Percentiles rank a stretch among this genome's conserved stretches.
Conservation (phyloP, 2,329 filamentous ascomycete species). For the Teratosphaeria zuluensis region DNA sequence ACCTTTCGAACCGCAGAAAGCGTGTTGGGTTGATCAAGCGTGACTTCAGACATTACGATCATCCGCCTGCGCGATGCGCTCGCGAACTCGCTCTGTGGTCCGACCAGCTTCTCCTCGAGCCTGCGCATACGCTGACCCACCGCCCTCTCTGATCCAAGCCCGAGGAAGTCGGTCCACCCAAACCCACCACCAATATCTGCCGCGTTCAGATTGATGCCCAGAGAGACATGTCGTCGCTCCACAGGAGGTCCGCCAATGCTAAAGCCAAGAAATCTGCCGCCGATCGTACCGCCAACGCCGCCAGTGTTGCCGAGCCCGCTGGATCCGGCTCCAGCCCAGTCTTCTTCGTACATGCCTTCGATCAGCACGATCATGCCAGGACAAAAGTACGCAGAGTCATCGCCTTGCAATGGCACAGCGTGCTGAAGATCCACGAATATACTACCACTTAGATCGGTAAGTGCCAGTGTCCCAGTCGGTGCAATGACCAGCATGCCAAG, state of each 20-base stretch:
- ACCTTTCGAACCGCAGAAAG: conserved; percentile 73
- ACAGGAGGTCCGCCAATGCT: conserved; percentile 87
- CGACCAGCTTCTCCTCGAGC: conserved; percentile 60
- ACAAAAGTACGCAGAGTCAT: conserved; percentile 76
- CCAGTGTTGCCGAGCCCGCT: conserved; percentile 53
- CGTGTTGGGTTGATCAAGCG: conserved; percentile 74
- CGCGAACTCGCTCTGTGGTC: conserved; percentile 12
- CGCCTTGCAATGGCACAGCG: conserved; percentile 63
- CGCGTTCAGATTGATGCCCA: conserved; percentile 48
- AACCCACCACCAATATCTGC: conserved; percentile 69
- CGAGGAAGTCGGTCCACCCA: conserved; percentile 95
- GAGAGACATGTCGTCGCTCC: conserved; percentile 68
- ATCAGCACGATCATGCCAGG: conserved; percentile 94
- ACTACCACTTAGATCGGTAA: conserved; percentile 80
- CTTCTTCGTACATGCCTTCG: conserved; percentile 94
- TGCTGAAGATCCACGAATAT: conserved; percentile 76
- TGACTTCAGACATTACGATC: conserved; percentile 75
- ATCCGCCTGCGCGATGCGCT: conserved; percentile 37
- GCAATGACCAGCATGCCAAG: conserved; percentile 73
- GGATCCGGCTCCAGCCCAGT: conserved; percentile 61
- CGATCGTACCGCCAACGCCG: conserved; percentile 81
- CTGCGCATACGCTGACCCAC: conserved; percentile 73
- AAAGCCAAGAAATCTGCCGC: conserved; percentile 84
- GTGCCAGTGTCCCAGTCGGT: conserved; percentile 69
- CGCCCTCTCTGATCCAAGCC: conserved; percentile 79